These are phyloP conservation scores for Starmerella riodocensis DNA, from an alignment of 805 yeast species.

Conservation along the genomic window DNA sequence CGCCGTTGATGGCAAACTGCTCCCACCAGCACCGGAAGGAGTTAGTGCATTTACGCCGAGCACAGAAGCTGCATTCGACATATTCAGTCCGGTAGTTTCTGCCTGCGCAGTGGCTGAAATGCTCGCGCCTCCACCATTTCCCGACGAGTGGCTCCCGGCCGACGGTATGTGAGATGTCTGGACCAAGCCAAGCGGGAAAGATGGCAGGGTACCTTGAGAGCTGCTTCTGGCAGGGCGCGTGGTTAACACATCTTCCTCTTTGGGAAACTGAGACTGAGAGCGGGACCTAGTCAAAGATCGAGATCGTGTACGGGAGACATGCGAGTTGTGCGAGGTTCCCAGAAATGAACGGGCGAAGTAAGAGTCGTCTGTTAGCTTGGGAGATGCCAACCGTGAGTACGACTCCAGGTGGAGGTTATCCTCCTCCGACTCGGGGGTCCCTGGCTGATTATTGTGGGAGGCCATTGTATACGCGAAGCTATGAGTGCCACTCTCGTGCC, in stretches of 20 bases:
- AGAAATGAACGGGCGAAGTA: conserved; percentile 8
- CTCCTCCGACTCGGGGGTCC: too few species aligned
- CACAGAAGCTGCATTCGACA: too few species aligned
- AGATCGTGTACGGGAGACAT: neutral
- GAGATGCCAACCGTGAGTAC: conserved; percentile 9
- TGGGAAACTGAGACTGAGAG: conserved; percentile 1
- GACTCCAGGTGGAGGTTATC: conserved; percentile 5
- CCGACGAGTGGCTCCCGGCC: too few species aligned
- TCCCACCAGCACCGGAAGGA: too few species aligned
- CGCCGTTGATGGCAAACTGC: neutral
- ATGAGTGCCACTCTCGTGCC: too few species aligned
- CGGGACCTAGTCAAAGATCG: conserved; percentile 2
- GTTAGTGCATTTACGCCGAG: too few species aligned
- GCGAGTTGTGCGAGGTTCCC: conserved; percentile 4
- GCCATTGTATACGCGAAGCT: too few species aligned
- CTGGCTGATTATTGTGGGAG: too few species aligned
- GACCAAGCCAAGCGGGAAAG: neutral
- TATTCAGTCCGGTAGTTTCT: too few species aligned
- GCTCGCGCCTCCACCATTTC: too few species aligned
- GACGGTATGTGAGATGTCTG: neutral
- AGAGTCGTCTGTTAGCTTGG: conserved; percentile 2
- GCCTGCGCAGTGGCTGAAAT: too few species aligned
- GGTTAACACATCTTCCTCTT: neutral
- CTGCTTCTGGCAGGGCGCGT: neutral
- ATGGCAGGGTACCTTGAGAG: neutral